Base-by-base conservation (phyloP, 2,329 filamentous ascomycete genomes). In the Beauveria sp. region DNA sequence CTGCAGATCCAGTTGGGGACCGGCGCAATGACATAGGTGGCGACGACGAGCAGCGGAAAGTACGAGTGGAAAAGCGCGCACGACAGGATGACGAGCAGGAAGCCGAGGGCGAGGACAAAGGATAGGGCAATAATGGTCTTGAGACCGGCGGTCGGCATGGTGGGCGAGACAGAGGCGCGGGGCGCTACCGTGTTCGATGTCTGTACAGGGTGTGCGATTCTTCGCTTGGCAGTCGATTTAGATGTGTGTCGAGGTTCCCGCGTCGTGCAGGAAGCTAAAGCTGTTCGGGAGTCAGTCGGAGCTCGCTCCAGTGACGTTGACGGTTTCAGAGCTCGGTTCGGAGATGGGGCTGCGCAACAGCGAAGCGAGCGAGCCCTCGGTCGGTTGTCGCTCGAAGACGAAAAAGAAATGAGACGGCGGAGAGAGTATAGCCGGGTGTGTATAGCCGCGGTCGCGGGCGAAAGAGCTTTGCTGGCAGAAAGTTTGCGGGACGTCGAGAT, bases 61-160 rank as follows among this genome's bases (percentile, higher is more conserved):
- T 96, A 99, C 77, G 91, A 91, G 73, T 93, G 84, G 84, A 89
- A 99, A 67, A 99, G 86, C 55, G 94, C 94, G 73, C 92, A 96
- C 65, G 92, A 97, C 70, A 99, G 90, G 76, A 99, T 99, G 68
- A 97, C 94, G 68, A 99, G 91, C 70, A 99, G 90, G 80, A 99
- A 99, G 70, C 94, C 94, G 70, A 99, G 94, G 69, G 94, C 94
- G 67, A 99, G 91, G 73, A 99, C 94, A 79, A 99, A 99, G 73
- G 94, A 97, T 69, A 99, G 90, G 66, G 91, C 91, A 76, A 99
- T 99, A 78, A 99, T 99, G 68, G 94, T 99, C 80, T 97, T 97
- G 72, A 99, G 87, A 74, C 94, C 94, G 69, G 94, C 92, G 80
- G 90, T 84, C 79, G 82, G 75, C 83, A 85, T 85, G 65, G 70